Percentiles rank a stretch among this genome's conserved stretches.
phyloP scores from a whole-genome alignment of 345 rosid species.

The Hevea brasiliensis region DNA sequence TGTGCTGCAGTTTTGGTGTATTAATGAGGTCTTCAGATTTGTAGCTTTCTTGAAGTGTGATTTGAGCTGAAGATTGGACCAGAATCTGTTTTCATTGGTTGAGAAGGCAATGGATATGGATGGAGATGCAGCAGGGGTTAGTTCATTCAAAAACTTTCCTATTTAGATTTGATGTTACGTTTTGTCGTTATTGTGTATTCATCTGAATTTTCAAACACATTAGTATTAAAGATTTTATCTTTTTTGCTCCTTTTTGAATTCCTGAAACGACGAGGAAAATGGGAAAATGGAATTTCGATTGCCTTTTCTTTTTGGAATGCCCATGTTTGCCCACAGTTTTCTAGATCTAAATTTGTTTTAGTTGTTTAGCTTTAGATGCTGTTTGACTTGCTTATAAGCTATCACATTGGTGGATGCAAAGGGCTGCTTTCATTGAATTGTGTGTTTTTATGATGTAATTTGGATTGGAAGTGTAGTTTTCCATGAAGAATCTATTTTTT shows the following conservation, averaged over 20 bases:
- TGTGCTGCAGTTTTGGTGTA: neutral
- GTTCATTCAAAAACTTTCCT: constrained; percentile 1
- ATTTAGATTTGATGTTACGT: neutral
- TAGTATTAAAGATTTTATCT: neutral
- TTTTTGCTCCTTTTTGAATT: neutral
- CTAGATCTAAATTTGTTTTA: constrained; percentile 9
- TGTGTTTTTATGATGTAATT: neutral
- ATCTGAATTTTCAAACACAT: neutral
- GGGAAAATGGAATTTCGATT: neutral
- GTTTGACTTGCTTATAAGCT: neutral
- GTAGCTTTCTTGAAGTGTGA: neutral
- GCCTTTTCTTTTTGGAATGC: neutral
- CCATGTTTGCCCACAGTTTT: neutral
- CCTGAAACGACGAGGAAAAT: neutral
- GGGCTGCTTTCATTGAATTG: neutral
- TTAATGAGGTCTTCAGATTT: constrained; percentile 9
- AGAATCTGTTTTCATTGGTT: neutral
- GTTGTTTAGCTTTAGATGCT: neutral
- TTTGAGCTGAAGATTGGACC: neutral
- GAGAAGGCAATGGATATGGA: constrained; percentile 16
- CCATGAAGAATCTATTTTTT: neutral
- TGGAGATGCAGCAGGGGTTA: constrained; percentile 23
- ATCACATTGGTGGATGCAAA: neutral
- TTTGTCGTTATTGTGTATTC: neutral
- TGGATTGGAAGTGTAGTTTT: too few species aligned